These are phyloP conservation scores for Taxillus chinensis DNA, from an alignment of 164 flowering plant genomes.

Conservation along the genomic window DNA sequence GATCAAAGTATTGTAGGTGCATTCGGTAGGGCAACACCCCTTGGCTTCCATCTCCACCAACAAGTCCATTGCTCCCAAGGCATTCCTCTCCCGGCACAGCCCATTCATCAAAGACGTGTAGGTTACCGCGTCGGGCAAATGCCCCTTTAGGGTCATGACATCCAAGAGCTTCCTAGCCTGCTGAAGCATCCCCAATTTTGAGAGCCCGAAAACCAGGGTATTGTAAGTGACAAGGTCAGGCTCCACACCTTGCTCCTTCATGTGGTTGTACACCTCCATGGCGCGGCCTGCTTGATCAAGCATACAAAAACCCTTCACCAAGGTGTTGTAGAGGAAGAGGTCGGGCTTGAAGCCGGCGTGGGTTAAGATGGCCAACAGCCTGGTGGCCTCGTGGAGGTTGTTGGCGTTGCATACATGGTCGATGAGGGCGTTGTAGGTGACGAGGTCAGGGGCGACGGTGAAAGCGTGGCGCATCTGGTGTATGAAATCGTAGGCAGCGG, in stretches of 20 bases:
- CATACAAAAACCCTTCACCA: conserved; percentile 82
- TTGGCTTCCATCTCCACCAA: conserved; percentile 65
- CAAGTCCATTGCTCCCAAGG: conserved; percentile 53
- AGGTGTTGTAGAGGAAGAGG: conserved; percentile 74
- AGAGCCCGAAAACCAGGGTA: conserved; percentile 79
- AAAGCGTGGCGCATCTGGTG: conserved; percentile 34
- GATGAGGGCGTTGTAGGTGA: conserved; percentile 80
- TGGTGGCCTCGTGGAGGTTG: conserved; percentile 65
- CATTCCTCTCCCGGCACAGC: conserved; percentile 75
- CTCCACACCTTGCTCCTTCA: conserved; percentile 71
- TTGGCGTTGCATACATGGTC: conserved; percentile 66
- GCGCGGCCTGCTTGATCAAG: conserved; percentile 52
- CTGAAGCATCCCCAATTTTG: conserved; percentile 61
- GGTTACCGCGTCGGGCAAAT: conserved; percentile 66
- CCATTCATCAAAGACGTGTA: conserved; percentile 94
- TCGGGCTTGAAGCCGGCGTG: conserved; percentile 75
- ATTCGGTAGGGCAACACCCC: conserved; percentile 68
- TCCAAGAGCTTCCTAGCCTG: conserved; percentile 56
- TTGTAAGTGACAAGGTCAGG: conserved; percentile 80
- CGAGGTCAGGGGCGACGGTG: conserved; percentile 51
- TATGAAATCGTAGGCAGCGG: conserved; percentile 45
- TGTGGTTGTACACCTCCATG: conserved; percentile 57
- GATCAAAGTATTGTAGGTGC: conserved; percentile 79
- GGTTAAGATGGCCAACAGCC: conserved; percentile 42
- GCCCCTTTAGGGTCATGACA: conserved; percentile 64